Evolutionary conservation across 202 grass and related monocot genomes (phyloP).

Genomic region (Hordeum pubiflorum): DNA sequence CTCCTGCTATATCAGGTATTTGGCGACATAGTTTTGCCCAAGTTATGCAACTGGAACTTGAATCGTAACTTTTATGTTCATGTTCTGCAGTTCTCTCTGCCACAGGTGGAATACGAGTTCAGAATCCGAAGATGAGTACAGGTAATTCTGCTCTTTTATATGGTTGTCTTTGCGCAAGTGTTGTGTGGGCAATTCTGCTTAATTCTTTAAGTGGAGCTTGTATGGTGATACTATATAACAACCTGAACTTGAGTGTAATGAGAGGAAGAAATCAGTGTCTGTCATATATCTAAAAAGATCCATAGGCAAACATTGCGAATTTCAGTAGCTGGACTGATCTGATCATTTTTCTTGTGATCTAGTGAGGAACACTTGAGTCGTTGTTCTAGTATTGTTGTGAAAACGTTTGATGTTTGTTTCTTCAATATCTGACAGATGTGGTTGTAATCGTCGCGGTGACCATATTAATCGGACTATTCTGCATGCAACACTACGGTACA

Average conservation of each 20-base stretch:
- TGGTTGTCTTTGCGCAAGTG: neutral
- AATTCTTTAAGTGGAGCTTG: neutral
- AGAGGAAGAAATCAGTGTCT: neutral
- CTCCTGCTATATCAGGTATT: slow-evolving; percentile 90
- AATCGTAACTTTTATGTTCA: slow-evolving; percentile 1
- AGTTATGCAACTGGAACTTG: slow-evolving; percentile 5
- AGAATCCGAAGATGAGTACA: slow-evolving; percentile 70
- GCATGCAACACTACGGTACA: slow-evolving; percentile 90
- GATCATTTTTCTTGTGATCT: slow-evolving; percentile 9
- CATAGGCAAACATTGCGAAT: neutral
- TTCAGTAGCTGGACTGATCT: neutral
- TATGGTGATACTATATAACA: neutral
- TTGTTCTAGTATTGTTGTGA: slow-evolving; percentile 8
- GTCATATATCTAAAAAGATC: neutral
- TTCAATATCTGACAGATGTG: slow-evolving; percentile 59
- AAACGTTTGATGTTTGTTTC: slow-evolving; percentile 18
- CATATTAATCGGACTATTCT: slow-evolving; percentile 89
- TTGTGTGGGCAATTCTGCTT: neutral
- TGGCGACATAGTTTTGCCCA: neutral
- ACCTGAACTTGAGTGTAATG: neutral
- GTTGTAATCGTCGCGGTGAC: slow-evolving; percentile 70
- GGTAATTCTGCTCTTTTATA: slow-evolving; percentile 22
- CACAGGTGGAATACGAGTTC: slow-evolving; percentile 82
- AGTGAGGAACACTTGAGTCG: slow-evolving; percentile 13
- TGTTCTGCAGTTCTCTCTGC: slow-evolving; percentile 78